Conservation (phyloP, 257 asterid species). For the Leptodermis oblonga region DNA sequence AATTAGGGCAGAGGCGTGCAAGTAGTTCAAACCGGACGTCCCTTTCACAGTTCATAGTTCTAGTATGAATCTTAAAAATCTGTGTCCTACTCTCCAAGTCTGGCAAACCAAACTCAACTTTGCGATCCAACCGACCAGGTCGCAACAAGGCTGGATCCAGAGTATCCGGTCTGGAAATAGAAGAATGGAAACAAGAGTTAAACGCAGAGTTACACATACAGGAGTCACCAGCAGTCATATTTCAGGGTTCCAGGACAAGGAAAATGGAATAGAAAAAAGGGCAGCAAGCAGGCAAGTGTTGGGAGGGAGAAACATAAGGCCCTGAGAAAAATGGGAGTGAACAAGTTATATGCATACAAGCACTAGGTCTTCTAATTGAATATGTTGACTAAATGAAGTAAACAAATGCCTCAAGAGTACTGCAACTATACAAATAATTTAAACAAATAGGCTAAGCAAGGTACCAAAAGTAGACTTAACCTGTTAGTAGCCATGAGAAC, state of each 20-base stretch:
- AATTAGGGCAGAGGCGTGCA: slow-evolving; percentile 96
- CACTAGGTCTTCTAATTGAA: neutral
- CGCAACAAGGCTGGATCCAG: slow-evolving; percentile 92
- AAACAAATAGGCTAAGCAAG: neutral
- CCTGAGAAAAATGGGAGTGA: too few species aligned
- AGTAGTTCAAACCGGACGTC: slow-evolving; percentile 74
- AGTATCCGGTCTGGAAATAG: slow-evolving; percentile 73
- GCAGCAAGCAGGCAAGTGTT: too few species aligned
- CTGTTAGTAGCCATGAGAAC: slow-evolving; percentile 99
- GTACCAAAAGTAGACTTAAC: slow-evolving; percentile 22
- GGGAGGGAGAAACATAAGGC: too few species aligned
- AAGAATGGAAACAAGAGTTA: slow-evolving; percentile 1
- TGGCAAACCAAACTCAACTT: slow-evolving; percentile 96
- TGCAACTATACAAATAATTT: neutral
- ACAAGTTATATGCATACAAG: neutral
- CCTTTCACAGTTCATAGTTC: slow-evolving; percentile 82
- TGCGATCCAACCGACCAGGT: slow-evolving; percentile 90
- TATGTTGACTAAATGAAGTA: neutral
- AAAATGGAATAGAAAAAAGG: neutral
- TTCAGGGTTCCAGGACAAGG: neutral
- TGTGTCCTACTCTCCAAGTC: slow-evolving; percentile 83
- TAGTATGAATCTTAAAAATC: slow-evolving; percentile 72
- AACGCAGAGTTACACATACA: neutral
- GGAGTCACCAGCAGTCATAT: neutral
- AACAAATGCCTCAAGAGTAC: neutral